Percentiles rank a stretch among this genome's conserved stretches.
These are phyloP conservation scores for Rhodotorula graminis DNA, from an alignment of 768 basidiomycete species.

Conservation along the genomic window DNA sequence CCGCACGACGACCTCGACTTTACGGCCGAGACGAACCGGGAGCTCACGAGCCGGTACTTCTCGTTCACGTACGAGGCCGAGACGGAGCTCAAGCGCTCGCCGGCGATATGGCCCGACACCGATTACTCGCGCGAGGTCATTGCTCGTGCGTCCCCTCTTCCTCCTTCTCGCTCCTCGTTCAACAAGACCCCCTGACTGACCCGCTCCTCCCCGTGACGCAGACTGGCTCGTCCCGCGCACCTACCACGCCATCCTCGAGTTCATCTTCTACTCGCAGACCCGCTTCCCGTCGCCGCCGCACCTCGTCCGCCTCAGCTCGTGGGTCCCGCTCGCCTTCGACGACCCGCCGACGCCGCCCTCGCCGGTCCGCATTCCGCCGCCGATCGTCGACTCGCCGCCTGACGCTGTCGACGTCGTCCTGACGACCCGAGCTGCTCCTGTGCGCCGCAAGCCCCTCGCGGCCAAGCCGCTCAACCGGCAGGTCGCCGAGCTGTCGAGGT, in stretches of 20 bases:
- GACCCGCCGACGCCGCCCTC: slow-evolving; percentile 19
- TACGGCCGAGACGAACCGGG: slow-evolving; percentile 11
- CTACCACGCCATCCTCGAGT: slow-evolving; percentile 29
- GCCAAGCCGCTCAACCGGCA: slow-evolving; percentile 19
- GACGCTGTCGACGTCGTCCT: not conserved
- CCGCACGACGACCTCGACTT: slow-evolving; percentile 8
- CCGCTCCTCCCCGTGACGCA: not conserved
- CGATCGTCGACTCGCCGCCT: slow-evolving; percentile 2
- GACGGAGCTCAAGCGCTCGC: slow-evolving; percentile 15
- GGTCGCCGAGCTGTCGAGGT: not conserved
- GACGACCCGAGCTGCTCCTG: not conserved
- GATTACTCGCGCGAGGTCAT: slow-evolving; percentile 28
- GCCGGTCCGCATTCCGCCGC: slow-evolving; percentile 9
- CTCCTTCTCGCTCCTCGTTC: too few relatives aligned
- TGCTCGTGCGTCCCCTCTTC: slow-evolving; percentile 1
- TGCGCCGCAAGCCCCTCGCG: slow-evolving; percentile 6
- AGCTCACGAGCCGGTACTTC: slow-evolving; percentile 1
- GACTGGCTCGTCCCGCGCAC: slow-evolving; percentile 24
- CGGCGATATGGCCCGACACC: slow-evolving; percentile 28
- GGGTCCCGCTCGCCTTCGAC: slow-evolving; percentile 17
- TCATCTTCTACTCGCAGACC: slow-evolving; percentile 28
- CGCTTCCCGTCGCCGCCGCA: slow-evolving; percentile 17
- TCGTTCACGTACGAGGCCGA: slow-evolving; percentile 20
- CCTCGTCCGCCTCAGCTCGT: slow-evolving; percentile 9
- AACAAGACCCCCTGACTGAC: too few relatives aligned